Evolutionary conservation across 208 protist species (phyloP), one percentile per base, ranked within the genome.

Genomic region (Leishmania aethiopica): DNA sequence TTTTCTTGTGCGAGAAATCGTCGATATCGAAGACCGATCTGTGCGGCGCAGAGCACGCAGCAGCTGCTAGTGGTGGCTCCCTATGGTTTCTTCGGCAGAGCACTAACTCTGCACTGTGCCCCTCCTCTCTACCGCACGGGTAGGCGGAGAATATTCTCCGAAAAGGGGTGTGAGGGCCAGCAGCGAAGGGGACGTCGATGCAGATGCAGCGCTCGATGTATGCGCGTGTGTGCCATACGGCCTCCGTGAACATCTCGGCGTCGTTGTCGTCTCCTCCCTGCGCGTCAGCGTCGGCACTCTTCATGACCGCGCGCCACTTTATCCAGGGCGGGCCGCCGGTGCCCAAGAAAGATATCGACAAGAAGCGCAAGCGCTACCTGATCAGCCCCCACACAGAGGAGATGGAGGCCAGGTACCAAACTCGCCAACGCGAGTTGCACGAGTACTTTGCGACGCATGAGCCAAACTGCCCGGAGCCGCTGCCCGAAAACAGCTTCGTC

Each of bases 401-500:
- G 75, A 72, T 77, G 64, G 75, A 87, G 37, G 85, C 87, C 49
- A 89, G 89, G 85, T 86, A 90, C 67, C 69, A 89, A 15, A 81
- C 83, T 7, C 89, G 89, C 32, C 88, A 88, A 60, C 66, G 75
- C 4, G 86, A 86, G 62, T 78, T 92, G 10, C 81, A 86, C 55
- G 84, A 90, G 85, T 90, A 90, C 79, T 97, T 93, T 74, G 81
- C 86, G 7, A 83, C 55, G 74, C 59, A 90, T 77, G 77, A 92
- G 45, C 90, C 92, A 4, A 81, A 90, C 77, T 91, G 90, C 59
- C 94, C 94, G 25, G 77, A 87, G 22, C 94, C 94, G 67, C 79
- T 97, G 40, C 87, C 89, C 7, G 89, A 97, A 78, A 97, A 97
- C 80, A 84, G 84, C 25, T 90, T 92, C 75, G 72, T 84, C 40